Base-by-base conservation (phyloP, 176 grass and related monocot genomes). In the Rhynchospora pubera region DNA sequence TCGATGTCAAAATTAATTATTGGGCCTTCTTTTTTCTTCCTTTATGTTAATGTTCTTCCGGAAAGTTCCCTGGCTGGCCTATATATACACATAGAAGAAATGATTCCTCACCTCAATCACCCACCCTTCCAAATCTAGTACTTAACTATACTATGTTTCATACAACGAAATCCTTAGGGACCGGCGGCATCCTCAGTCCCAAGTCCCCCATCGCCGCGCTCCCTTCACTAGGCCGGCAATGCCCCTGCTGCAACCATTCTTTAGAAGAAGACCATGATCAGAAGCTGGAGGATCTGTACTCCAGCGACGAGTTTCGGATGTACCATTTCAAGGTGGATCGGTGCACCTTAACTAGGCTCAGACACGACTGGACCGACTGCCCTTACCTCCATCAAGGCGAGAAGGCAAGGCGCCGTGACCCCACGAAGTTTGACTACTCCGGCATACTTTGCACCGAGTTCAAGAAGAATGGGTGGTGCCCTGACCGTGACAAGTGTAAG, bases 361-460 rank as follows among this genome's bases (percentile, higher is more conserved):
- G 12, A 14, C 78, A 80, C 21, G 78, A 80, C 30, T 80, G 78
- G 78, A 80, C 78, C 2, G 78, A 80, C 55, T 80, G 78, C 13
- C 78, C 78, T 0, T 80, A 42, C 5, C 78, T 80, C 59, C 78
- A 80, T 19, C 18, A 56, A 0, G 78, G 78, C 26, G 78, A 80
- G 22, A 80, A 80, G 55, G 78, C 78, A 2, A 8, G 78, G 30
- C 78, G 78, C 16, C 55, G 78, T 12, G 78, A 80, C 59, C 78
- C 57, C 7, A 6, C 16, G 18, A 80, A 22, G 57, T 80, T 61
- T 62, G 0, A 1, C 0, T 80, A 80, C 23, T 63, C 57, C 2
- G 62, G 78, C 9, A 52, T 46, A 6, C 34, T 61, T 0, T 80
- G 78, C 8, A 0, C 57, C 8, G 78, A 80, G 15, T 80, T 80